Conservation (phyloP, 768 basidiomycete genomes). For the Psilocybe tampanensis region DNA sequence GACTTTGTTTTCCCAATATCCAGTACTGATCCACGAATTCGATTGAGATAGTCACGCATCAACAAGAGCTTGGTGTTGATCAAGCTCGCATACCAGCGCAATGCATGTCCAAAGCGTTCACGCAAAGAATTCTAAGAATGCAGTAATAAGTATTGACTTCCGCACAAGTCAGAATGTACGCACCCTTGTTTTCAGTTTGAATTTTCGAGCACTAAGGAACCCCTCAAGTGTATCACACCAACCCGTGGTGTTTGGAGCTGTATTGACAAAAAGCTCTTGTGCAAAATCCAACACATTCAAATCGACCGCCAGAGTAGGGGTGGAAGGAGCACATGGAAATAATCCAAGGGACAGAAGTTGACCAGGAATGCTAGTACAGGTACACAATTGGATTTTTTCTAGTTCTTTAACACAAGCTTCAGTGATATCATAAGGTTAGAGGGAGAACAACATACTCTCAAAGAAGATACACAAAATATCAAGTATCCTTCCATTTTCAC, state of each 20-base stretch:
- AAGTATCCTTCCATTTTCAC: not conserved
- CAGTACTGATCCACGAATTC: not conserved
- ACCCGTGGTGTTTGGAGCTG: slow-evolving; percentile 12
- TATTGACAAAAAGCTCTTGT: slow-evolving; percentile 24
- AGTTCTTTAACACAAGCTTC: too few relatives aligned
- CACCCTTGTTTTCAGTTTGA: slow-evolving; percentile 22
- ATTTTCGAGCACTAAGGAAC: slow-evolving; percentile 19
- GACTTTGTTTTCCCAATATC: too few relatives aligned
- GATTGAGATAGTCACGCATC: slow-evolving; percentile 4
- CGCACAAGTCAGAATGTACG: too few relatives aligned
- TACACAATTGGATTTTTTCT: slow-evolving; percentile 5
- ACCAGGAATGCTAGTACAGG: slow-evolving; percentile 3
- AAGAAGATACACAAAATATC: slow-evolving; percentile 14
- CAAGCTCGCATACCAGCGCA: slow-evolving; percentile 27
- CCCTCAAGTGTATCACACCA: slow-evolving; percentile 28
- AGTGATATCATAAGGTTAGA: too few relatives aligned
- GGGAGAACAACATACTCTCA: slow-evolving; percentile 15
- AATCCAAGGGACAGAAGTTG: slow-evolving; percentile 1
- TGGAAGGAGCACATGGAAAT: slow-evolving; percentile 22
- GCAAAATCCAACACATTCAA: slow-evolving; percentile 31
- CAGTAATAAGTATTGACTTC: too few relatives aligned
- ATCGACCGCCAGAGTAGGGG: slow-evolving; percentile 33
- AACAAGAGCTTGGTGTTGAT: slow-evolving; percentile 2
- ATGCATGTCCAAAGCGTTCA: slow-evolving; percentile 22
- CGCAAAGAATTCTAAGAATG: slow-evolving; percentile 21